These are phyloP conservation scores for Candida sanyaensis DNA, from an alignment of 1,139 yeast genomes.

Conservation along the genomic window DNA sequence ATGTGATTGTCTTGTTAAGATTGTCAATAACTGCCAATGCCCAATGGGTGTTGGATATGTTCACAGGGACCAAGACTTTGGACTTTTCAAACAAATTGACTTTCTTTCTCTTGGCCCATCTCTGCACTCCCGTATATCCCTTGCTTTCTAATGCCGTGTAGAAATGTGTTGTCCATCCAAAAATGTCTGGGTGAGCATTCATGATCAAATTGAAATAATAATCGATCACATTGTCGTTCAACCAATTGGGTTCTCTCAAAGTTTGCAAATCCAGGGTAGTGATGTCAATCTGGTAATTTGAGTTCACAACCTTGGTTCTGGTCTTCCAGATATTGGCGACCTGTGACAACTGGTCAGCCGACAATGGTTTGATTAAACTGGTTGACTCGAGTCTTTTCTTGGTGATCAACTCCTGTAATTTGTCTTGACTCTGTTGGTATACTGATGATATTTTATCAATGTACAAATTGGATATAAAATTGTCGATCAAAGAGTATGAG, in stretches of 20 bases:
- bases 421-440: conserved; percentile 16
- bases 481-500: conserved; percentile 19
- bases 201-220: conserved; percentile 69
- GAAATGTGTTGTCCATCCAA: conserved; percentile 87
- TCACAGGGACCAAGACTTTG: conserved; percentile 78
- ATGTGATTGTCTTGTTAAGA: conserved; percentile 55
- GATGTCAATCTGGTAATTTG: conserved; percentile 56
- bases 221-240: conserved; percentile 89
- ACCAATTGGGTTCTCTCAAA: conserved; percentile 72
- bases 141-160: conserved; percentile 66
- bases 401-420: conserved; percentile 17
- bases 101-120: conserved; percentile 90
- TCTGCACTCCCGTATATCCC: conserved; percentile 80
- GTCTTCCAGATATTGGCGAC: conserved; percentile 28
- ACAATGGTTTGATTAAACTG: conserved; percentile 16
- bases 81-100: conserved; percentile 65
- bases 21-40: conserved; percentile 82
- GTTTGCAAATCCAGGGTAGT: conserved; percentile 69
- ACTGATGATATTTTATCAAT: conserved; percentile 18
- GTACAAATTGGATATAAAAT: conserved; percentile 18
- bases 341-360: conserved; percentile 18
- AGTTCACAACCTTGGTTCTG: conserved; percentile 21
- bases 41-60: conserved; percentile 87
- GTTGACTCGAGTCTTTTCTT: conserved; percentile 18
- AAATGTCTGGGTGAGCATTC: conserved; percentile 39